Evolutionary conservation across 768 basidiomycete genomes (phyloP), one percentile per base, ranked within the genome.

Genomic region (Leccinum sublutescens): DNA sequence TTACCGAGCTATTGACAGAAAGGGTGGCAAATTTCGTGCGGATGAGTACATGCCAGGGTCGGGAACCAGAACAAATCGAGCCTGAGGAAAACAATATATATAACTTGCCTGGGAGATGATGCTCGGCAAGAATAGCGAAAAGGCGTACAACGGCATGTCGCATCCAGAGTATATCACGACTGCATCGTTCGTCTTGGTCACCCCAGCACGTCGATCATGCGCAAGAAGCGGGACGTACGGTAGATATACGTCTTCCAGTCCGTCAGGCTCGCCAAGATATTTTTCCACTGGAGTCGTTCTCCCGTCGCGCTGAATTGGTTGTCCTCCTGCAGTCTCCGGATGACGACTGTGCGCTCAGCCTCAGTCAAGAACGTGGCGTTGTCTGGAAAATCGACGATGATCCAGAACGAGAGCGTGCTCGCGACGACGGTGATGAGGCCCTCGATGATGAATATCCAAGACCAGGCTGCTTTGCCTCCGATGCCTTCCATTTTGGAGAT

Each of bases 311-410:
- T 88, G 72, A 85, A 86, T 68, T 89, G 85, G 61, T 84, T 79
- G 66, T 90, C 87, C 12, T 72, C 66, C 68, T 91, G 86, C 36
- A 92, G 76, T 19, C 88, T 77, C 23, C 84, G 80, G 55, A 91
- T 78, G 54, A 89, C 80, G 19, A 86, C 77, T 8, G 84, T 85
- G 31, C 87, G 78, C 72, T 92, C 90, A 3, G 76, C 80, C 63
- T 88, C 86, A n/a, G 79, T 80, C 6, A 93, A 77, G 76, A 91
- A 92, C 63, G 81, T 87, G 27, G 89, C 90, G 1, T 84, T 88
- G 64, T 92, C 88, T 3, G 91, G 90, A 74, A 92, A 93, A 68
- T 92, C 91, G 65, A 90, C 85, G 59, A 92, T 83, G 67, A 92
- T 83, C 80, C 82, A 92, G 75, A 85, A 91, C 2, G 88, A 90